Percentiles rank a stretch among this genome's conserved stretches.
Evolutionary conservation across 768 basidiomycete genomes (phyloP).

Genomic region (Pluteus cervinus): DNA sequence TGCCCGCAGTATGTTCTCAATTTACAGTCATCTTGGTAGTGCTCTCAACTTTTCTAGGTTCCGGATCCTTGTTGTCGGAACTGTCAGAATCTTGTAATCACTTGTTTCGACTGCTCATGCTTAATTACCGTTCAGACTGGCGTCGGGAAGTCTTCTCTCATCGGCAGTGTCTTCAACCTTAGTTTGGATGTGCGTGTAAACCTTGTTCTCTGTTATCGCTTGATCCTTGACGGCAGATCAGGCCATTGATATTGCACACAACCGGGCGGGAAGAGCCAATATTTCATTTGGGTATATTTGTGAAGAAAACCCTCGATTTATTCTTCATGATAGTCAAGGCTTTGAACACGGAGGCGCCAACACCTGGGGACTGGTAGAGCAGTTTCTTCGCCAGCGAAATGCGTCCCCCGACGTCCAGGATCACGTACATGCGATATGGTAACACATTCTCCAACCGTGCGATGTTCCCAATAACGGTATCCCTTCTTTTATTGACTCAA

Average conservation of each 20-base stretch:
- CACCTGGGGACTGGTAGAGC: conserved; percentile 16
- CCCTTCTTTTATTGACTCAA: conserved; percentile 3
- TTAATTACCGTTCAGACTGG: conserved; percentile 14
- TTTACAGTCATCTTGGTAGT: too few relatives aligned
- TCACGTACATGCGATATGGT: conserved; percentile 24
- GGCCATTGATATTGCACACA: conserved; percentile 15
- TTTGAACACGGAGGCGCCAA: conserved; percentile 21
- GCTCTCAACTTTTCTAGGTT: too few relatives aligned
- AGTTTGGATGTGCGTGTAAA: conserved; percentile 4
- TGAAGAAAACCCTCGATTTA: conserved; percentile 15
- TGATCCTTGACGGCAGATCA: conserved; percentile 3
- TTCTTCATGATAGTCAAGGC: conserved; percentile 24
- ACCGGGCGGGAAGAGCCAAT: conserved; percentile 15
- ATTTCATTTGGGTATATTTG: conserved; percentile 17
- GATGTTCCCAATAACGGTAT: too few relatives aligned
- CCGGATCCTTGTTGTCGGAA: conserved; percentile 14
- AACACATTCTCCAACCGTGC: not conserved
- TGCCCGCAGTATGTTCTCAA: too few relatives aligned
- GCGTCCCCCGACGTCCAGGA: conserved; percentile 7
- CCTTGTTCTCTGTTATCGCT: not conserved
- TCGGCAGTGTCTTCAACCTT: conserved; percentile 19
- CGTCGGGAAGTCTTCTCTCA: conserved; percentile 24
- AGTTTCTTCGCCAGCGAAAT: conserved; percentile 14
- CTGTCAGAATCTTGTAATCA: conserved; percentile 9
- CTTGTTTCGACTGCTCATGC: not conserved